Evolutionary conservation across 371 early-diverging fungal species (phyloP), one percentile per base, ranked within the genome.

Genomic region (Mucor sp.): DNA sequence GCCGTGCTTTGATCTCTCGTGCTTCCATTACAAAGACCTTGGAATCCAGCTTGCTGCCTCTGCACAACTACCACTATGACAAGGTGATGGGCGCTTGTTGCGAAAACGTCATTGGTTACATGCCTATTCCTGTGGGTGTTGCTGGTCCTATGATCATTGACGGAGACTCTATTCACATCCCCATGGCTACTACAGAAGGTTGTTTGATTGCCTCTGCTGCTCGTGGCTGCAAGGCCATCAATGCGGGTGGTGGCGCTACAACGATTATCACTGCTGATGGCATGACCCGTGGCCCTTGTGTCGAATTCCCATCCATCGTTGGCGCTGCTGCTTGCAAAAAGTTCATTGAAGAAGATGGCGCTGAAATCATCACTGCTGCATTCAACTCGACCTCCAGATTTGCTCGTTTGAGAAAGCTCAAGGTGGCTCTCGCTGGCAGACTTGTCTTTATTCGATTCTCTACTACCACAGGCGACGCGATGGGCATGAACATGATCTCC

Each of bases 401-500:
- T 74, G 97, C 95, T 23, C 87, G 91, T 71, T 86, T 97, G 44
- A 87, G 85, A 33, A 81, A 81, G 62, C 80, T 97, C 62, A 96
- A 97, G 84, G 84, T 92, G 15, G 89, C 93, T 6, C 58, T 97
- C n/a, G 95, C 95, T 8, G 97, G 97, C 25, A 83, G 89, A 32
- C 71, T 94, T 53, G 81, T 93, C 5, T 97, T 83, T 62, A 87
- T 95, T 60, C 90, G 97, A 19, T 97, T 97, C 80, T 77, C 89
- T 6, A 96, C 97, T 0, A 86, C 90, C 1, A 97, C 98, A 0
- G 98, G 98, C 43, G 98, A 98, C 75, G 98, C 98, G 3, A 98
- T 98, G 98, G 98, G 98, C 21, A 98, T 98, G 98, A 98, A 98
- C 81, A 98, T 98, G 98, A 96, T 97, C 57, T 96, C 97, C 37